Base-by-base conservation (phyloP, 2,329 filamentous ascomycete species). In the Fusarium denticulatum region DNA sequence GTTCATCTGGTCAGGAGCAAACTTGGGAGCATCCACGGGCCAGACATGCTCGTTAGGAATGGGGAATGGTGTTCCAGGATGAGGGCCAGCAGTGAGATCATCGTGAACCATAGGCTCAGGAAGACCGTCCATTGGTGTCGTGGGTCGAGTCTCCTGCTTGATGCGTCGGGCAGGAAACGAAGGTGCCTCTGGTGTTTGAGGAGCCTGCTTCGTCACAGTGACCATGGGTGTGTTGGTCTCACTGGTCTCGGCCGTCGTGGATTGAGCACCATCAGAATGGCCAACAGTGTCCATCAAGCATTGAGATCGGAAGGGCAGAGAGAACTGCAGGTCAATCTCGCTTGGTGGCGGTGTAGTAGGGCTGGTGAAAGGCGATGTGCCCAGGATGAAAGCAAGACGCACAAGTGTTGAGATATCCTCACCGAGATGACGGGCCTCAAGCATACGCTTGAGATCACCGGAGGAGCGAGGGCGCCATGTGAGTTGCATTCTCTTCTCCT, bases 351-450 rank as follows among this genome's bases (percentile, higher is more conserved):
- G 82, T 18, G 81, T 82, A 60, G 71, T 78, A 26, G 78, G 76
- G 20, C 77, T 80, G 20, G 80, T 82, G 61, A 83, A 84, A 3
- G 83, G 83, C 15, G 82, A 80, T 37, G 82, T 84, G 46, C 84
- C 84, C 5, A 86, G 81, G 16, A 84, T 84, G 61, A 83, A 85
- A 30, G 84, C 83, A 47, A 84, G 78, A 42, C 84, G 83, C 28
- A 86, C 82, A n/a, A 86, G 77, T 20, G 79, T 81, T 13, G 82
- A 81, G 39, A 84, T 81, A 50, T 85, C 82, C 60, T 80, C 79
- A 42, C 82, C 82, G 4, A 86, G 79, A 42, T 86, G 84, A 24
- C 84, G 82, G 47, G 82, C 81, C 72, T 86, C 84, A 46, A 86
- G 83, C 76, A 85, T 83, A 18, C 83, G 83, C 79, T 82, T 84